These are phyloP conservation scores for Pseudocercospora crystallina DNA, from an alignment of 2,329 filamentous ascomycete species.

Conservation along the genomic window DNA sequence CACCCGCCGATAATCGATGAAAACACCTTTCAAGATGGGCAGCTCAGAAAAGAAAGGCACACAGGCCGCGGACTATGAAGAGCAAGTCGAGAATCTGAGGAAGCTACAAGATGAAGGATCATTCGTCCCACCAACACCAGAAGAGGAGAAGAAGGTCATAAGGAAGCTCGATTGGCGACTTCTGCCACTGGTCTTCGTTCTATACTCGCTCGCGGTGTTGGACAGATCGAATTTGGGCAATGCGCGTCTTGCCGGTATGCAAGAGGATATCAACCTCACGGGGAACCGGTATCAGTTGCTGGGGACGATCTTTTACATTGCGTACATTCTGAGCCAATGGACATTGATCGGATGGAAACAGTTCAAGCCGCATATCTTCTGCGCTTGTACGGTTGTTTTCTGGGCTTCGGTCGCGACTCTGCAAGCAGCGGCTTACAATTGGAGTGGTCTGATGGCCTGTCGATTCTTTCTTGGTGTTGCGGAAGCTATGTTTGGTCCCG, in stretches of 20 bases:
- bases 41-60: slow-evolving; percentile 13
- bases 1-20: not conserved
- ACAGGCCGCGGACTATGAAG: slow-evolving; percentile 16
- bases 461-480: slow-evolving; percentile 49
- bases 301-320: slow-evolving; percentile 55
- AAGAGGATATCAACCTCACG: slow-evolving; percentile 48
- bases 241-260: slow-evolving; percentile 43
- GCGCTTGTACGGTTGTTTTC: slow-evolving; percentile 42
- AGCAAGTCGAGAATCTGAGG: slow-evolving; percentile 12
- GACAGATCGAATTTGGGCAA: slow-evolving; percentile 40
- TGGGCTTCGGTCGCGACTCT: slow-evolving; percentile 51
- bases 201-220: slow-evolving; percentile 34
- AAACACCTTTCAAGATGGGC: not conserved
- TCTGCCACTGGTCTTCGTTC: slow-evolving; percentile 33
- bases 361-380: slow-evolving; percentile 40
- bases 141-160: slow-evolving; percentile 32
- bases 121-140: slow-evolving; percentile 24
- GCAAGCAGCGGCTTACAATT: slow-evolving; percentile 46
- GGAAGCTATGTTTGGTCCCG: slow-evolving; percentile 40
- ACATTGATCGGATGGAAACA: slow-evolving; percentile 50
- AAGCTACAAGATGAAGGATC: slow-evolving; percentile 15
- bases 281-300: slow-evolving; percentile 52
- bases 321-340: slow-evolving; percentile 39
- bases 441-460: slow-evolving; percentile 50
- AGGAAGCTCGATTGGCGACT: slow-evolving; percentile 35